Conservation (phyloP, 2,329 filamentous ascomycete genomes). For the Fusarium luffae region DNA sequence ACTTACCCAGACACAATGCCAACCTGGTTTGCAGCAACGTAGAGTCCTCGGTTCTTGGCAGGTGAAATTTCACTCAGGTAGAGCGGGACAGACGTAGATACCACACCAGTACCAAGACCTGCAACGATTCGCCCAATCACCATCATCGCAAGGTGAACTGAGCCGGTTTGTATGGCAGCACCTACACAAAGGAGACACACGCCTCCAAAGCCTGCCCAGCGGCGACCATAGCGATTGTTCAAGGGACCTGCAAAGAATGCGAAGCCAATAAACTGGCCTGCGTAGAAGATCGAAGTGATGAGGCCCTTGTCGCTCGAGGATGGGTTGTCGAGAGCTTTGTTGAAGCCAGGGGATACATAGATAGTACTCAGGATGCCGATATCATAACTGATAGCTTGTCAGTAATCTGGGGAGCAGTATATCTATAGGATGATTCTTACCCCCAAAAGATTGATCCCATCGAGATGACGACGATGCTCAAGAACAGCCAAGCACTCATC, state of each 20-base stretch:
- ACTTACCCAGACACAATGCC: constrained; percentile 24
- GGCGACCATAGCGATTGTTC: constrained; percentile 15
- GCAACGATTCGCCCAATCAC: constrained; percentile 14
- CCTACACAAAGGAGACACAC: constrained; percentile 13
- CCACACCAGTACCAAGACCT: constrained; percentile 14
- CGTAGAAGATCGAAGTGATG: constrained; percentile 19
- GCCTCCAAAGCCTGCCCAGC: constrained; percentile 8
- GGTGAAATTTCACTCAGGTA: constrained; percentile 23
- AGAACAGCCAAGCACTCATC: constrained; percentile 23
- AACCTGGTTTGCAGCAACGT: constrained; percentile 21
- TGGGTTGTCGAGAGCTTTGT: constrained; percentile 6
- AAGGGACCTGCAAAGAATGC: constrained; percentile 9
- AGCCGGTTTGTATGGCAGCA: constrained; percentile 22
- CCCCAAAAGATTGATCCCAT: constrained; percentile 28
- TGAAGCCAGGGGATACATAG: constrained; percentile 19
- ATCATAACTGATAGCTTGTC: not conserved
- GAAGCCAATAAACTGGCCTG: constrained; percentile 12
- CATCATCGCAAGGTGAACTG: constrained; percentile 26
- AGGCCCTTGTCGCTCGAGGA: constrained; percentile 18
- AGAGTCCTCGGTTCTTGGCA: constrained; percentile 14
- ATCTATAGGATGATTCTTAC: not conserved
- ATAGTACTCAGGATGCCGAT: constrained; percentile 23
- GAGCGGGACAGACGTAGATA: constrained; percentile 13
- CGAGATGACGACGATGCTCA: constrained; percentile 17
- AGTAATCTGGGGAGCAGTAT: rapidly evolving